phyloP scores from a whole-genome alignment of 2,329 filamentous ascomycete genomes.

The Xylariaceae sp. region DNA sequence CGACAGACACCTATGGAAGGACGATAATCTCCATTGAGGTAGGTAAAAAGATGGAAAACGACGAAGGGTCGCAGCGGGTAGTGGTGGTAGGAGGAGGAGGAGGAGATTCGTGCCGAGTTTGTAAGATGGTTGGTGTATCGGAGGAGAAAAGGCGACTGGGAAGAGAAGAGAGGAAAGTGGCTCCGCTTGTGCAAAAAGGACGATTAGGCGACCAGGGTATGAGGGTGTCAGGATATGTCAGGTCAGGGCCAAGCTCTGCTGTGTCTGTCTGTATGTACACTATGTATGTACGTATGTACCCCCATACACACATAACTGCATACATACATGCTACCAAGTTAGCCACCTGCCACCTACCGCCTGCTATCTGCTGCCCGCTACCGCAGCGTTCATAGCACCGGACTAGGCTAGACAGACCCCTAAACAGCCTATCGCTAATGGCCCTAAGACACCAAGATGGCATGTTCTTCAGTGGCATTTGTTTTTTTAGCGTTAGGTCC shows the following conservation, averaged over 20 bases:
- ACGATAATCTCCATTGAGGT: conserved; percentile 36
- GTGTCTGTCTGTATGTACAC: neutral
- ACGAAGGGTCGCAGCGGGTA: conserved; percentile 12
- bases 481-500: neutral
- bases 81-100: conserved; percentile 15
- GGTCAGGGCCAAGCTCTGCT: neutral
- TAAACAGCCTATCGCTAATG: neutral
- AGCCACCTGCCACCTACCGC: neutral
- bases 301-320: too few relatives aligned
- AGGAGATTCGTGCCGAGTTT: conserved; percentile 16
- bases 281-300: neutral
- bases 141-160: conserved; percentile 22
- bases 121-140: conserved; percentile 31
- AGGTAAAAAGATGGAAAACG: conserved; percentile 18
- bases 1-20: conserved; percentile 34
- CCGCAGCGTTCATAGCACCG: too few relatives aligned
- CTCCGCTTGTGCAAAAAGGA: conserved; percentile 7
- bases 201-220: neutral
- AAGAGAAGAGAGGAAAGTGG: conserved; percentile 20
- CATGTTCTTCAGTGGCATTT: neutral
- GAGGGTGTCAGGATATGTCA: neutral
- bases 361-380: neutral
- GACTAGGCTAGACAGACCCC: neutral
- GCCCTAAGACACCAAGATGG: neutral
- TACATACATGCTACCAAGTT: too few relatives aligned